phyloP scores from a whole-genome alignment of 768 basidiomycete species.

The Mycena alexandri region DNA sequence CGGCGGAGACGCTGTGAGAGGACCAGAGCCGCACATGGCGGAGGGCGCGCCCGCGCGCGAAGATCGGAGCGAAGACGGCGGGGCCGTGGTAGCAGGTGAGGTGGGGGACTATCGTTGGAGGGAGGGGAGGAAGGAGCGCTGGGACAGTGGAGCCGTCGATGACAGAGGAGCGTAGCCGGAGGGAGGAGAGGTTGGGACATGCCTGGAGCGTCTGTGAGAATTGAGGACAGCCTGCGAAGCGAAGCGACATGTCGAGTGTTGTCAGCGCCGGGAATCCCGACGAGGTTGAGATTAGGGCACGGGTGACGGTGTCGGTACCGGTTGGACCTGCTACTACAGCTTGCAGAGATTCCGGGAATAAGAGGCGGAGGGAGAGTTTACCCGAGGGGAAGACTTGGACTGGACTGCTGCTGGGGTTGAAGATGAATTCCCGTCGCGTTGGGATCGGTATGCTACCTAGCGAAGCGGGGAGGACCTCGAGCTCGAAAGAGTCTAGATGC shows the following conservation, averaged over 20 bases:
- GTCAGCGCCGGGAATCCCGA: slow-evolving; percentile 24
- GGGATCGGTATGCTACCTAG: too few relatives aligned
- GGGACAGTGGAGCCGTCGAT: slow-evolving; percentile 24
- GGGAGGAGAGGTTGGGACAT: slow-evolving; percentile 33
- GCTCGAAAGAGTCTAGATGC: too few relatives aligned
- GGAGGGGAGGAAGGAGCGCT: slow-evolving; percentile 18
- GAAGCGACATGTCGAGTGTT: slow-evolving; percentile 36
- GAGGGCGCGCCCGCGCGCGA: slow-evolving; percentile 33
- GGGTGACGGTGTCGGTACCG: slow-evolving; percentile 36
- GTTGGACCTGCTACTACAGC: slow-evolving; percentile 36
- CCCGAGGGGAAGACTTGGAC: slow-evolving; percentile 12
- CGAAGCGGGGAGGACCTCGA: too few relatives aligned
- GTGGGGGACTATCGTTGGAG: slow-evolving; percentile 24
- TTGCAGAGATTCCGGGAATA: slow-evolving; percentile 29
- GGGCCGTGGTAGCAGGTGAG: slow-evolving; percentile 41
- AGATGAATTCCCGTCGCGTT: too few relatives aligned
- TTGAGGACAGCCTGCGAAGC: slow-evolving; percentile 29
- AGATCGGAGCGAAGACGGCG: slow-evolving; percentile 25
- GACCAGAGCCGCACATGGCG: slow-evolving; percentile 40
- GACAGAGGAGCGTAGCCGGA: slow-evolving; percentile 37
- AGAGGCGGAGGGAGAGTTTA: slow-evolving; percentile 30
- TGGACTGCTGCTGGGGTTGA: too few relatives aligned
- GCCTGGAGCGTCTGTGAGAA: slow-evolving; percentile 36
- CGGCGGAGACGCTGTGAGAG: slow-evolving; percentile 35
- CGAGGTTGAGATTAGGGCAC: slow-evolving; percentile 20